Percentiles rank a stretch among this genome's conserved stretches.
These are phyloP conservation scores for Rehmannia glutinosa DNA, from an alignment of 257 asterid species.

Conservation along the genomic window DNA sequence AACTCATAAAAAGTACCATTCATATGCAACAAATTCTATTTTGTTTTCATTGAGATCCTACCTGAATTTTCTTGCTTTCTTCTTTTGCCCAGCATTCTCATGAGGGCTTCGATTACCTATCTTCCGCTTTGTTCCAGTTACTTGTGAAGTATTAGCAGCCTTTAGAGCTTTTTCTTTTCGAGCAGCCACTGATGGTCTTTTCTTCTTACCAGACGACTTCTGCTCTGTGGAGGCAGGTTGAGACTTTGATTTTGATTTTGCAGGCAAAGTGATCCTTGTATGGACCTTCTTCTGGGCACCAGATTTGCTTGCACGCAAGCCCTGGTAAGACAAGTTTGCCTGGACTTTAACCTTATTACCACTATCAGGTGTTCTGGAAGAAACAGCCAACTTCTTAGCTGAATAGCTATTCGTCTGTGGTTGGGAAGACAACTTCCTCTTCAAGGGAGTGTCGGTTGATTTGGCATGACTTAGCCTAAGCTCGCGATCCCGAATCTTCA, in stretches of 20 bases:
- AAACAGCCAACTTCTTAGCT: conserved; percentile 35
- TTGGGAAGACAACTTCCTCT: conserved; percentile 38
- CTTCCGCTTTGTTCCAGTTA: conserved; percentile 64
- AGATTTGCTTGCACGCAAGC: conserved; percentile 72
- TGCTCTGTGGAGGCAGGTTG: conserved; percentile 24
- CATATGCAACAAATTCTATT: not conserved
- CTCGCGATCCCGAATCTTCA: conserved; percentile 73
- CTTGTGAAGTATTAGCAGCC: conserved; percentile 32
- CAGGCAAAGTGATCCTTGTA: conserved; percentile 14
- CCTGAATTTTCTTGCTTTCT: conserved; percentile 58
- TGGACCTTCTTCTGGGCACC: conserved; percentile 59
- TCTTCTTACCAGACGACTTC: conserved; percentile 25
- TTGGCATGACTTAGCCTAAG: conserved; percentile 68
- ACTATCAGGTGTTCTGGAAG: conserved; percentile 33
- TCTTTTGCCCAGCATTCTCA: conserved; percentile 45
- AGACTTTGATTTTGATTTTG: conserved; percentile 25
- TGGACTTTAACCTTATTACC: conserved; percentile 21
- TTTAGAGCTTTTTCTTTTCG: conserved; percentile 52
- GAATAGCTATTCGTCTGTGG: conserved; percentile 28
- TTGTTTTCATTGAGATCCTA: too few relatives aligned
- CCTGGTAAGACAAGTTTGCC: conserved; percentile 59
- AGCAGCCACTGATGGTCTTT: conserved; percentile 89
- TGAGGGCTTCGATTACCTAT: conserved; percentile 56
- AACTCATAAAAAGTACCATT: not conserved
- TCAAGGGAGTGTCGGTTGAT: conserved; percentile 40